These are phyloP conservation scores for Penicillium paradoxum DNA, from an alignment of 495 filamentous ascomycete genomes.

Conservation along the genomic window DNA sequence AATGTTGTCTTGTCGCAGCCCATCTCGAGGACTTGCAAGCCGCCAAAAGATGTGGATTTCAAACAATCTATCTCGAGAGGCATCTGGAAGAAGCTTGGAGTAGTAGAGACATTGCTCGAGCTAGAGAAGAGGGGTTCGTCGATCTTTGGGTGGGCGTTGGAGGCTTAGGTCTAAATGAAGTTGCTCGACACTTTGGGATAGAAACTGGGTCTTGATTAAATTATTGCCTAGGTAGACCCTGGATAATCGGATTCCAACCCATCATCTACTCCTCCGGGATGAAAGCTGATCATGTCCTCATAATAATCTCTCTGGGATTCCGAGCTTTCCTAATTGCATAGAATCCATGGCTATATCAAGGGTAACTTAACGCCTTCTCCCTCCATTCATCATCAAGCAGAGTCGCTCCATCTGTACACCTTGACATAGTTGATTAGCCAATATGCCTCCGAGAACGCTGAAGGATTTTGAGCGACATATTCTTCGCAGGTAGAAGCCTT, in stretches of 20 bases:
- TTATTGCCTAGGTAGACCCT: not conserved
- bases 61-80: constrained; percentile 65
- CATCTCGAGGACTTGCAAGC: constrained; percentile 61
- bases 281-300: too few relatives aligned
- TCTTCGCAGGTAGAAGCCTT: too few relatives aligned
- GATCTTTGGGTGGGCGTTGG: constrained; percentile 15
- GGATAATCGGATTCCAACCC: not conserved
- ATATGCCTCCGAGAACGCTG: too few relatives aligned
- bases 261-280: too few relatives aligned
- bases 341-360: too few relatives aligned
- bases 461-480: too few relatives aligned
- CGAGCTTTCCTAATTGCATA: too few relatives aligned
- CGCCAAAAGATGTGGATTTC: constrained; percentile 54
- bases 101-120: constrained; percentile 8
- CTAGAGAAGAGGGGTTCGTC: constrained; percentile 17
- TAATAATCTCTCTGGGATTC: too few relatives aligned
- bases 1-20: constrained; percentile 68
- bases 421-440: too few relatives aligned
- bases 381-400: too few relatives aligned
- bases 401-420: too few relatives aligned
- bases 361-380: too few relatives aligned
- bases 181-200: constrained; percentile 16
- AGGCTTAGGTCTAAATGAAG: constrained; percentile 15
- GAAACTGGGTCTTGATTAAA: not conserved
- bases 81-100: constrained; percentile 55